Conservation (phyloP, 2,329 filamentous ascomycete genomes). For the Arthrinium puccinioides region DNA sequence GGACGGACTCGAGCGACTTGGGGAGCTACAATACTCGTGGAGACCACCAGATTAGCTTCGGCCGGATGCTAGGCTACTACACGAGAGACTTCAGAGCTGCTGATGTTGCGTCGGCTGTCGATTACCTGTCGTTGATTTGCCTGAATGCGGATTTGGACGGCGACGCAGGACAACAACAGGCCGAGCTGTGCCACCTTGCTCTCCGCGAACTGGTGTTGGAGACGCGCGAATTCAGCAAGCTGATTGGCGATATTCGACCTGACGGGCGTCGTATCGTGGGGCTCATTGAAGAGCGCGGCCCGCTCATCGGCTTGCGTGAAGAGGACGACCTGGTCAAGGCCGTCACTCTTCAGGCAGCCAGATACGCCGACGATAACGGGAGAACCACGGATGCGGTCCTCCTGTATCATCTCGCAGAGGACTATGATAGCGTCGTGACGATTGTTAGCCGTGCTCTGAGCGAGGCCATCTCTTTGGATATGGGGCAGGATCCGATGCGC, state of each 20-base stretch:
- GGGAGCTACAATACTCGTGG: constrained; percentile 59
- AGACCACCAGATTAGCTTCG: constrained; percentile 85
- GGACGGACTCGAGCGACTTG: constrained; percentile 64
- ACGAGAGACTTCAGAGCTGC: constrained; percentile 92
- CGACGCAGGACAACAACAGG: constrained; percentile 68
- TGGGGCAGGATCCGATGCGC: constrained; percentile 73
- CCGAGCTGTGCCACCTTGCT: constrained; percentile 81
- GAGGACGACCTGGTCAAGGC: constrained; percentile 80
- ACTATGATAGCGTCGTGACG: constrained; percentile 88
- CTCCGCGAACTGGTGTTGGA: constrained; percentile 93
- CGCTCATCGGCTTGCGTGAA: constrained; percentile 71
- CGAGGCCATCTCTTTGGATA: constrained; percentile 78
- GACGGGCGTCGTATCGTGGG: constrained; percentile 83
- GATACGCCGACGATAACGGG: constrained; percentile 89
- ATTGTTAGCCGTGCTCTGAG: constrained; percentile 88
- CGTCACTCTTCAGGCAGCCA: constrained; percentile 89
- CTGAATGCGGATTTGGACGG: constrained; percentile 79
- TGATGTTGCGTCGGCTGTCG: constrained; percentile 80
- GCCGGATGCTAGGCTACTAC: constrained; percentile 88
- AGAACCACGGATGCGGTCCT: constrained; percentile 90
- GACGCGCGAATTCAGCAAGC: constrained; percentile 87
- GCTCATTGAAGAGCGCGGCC: constrained; percentile 77
- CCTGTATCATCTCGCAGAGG: constrained; percentile 87
- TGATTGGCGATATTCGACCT: constrained; percentile 83
- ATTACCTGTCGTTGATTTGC: constrained; percentile 88